These are phyloP conservation scores for Malassezia yamatoensis DNA, from an alignment of 1,284 basidiomycete genomes.

Conservation along the genomic window DNA sequence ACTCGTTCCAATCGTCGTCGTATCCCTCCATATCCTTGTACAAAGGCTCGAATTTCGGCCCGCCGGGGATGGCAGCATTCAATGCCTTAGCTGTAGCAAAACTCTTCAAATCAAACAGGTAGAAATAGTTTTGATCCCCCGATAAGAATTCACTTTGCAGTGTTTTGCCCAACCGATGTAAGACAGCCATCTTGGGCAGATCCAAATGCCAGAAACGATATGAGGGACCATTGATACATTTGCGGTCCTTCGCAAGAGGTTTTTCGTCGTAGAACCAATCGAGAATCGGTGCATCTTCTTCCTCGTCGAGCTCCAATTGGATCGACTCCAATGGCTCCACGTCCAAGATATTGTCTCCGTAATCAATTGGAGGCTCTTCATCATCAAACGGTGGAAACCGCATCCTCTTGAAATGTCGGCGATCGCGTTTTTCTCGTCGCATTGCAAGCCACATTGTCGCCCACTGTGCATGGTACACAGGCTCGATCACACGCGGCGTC, in stretches of 20 bases:
- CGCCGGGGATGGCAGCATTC: slow-evolving; percentile 96
- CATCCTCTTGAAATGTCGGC: slow-evolving; percentile 99
- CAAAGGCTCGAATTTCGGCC: slow-evolving; percentile 69
- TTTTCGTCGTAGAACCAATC: slow-evolving; percentile 99
- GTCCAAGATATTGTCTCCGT: slow-evolving; percentile 81
- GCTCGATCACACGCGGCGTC: slow-evolving; percentile 89
- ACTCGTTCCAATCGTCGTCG: slow-evolving; percentile 99
- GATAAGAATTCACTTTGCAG: slow-evolving; percentile 85
- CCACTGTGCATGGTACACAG: slow-evolving; percentile 98
- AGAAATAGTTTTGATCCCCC: slow-evolving; percentile 63
- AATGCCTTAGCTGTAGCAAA: slow-evolving; percentile 94
- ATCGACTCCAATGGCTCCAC: slow-evolving; percentile 97
- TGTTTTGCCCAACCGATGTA: slow-evolving; percentile 88
- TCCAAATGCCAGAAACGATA: slow-evolving; percentile 89
- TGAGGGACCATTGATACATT: slow-evolving; percentile 75
- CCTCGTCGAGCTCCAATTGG: slow-evolving; percentile 85
- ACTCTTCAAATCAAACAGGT: slow-evolving; percentile 92
- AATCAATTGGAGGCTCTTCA: slow-evolving; percentile 63
- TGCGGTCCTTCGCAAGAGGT: slow-evolving; percentile 71
- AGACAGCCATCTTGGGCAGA: slow-evolving; percentile 86
- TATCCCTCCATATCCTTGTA: slow-evolving; percentile 85
- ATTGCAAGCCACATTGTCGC: slow-evolving; percentile 99
- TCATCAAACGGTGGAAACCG: slow-evolving; percentile 99
- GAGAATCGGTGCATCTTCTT: slow-evolving; percentile 84
- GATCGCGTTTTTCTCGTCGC: slow-evolving; percentile 96